A percentile compares a stretch with the other conserved stretches of the same genome.
phyloP scores from a whole-genome alignment of 2,329 filamentous ascomycete species.

The Neonectria neomacrospora region DNA sequence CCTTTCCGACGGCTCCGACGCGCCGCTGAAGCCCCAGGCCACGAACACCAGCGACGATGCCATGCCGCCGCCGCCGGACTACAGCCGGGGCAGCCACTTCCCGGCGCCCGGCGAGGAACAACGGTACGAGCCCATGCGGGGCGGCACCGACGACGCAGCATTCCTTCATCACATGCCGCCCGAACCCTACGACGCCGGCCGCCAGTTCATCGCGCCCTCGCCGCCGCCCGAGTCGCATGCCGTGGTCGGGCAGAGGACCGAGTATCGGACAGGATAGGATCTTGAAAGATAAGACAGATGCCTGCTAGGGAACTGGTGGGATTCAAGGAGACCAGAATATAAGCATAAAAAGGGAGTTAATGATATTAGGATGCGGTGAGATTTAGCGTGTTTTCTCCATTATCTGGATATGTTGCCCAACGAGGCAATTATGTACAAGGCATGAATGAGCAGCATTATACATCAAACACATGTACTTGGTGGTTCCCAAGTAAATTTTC shows the following conservation, averaged over 20 bases:
- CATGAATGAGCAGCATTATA: not conserved
- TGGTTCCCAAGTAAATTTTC: not conserved
- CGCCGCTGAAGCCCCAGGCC: slow-evolving; percentile 15
- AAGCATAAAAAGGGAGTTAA: not conserved
- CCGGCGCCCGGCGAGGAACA: not conserved
- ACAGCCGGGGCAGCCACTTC: not conserved
- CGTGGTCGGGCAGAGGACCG: not conserved
- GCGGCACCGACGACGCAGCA: not conserved
- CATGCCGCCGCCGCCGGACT: not conserved
- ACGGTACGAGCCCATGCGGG: slow-evolving; percentile 15
- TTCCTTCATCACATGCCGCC: not conserved
- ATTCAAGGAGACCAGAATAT: not conserved
- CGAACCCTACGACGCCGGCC: not conserved
- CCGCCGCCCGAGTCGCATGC: not conserved
- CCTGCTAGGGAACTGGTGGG: not conserved
- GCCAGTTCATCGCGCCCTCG: not conserved
- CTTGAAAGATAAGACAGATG: not conserved
- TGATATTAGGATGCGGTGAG: not conserved
- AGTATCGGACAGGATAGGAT: not conserved
- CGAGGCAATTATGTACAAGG: not conserved
- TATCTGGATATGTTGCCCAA: not conserved
- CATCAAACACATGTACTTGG: not conserved
- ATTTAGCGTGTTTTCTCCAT: not conserved
- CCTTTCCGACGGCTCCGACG: slow-evolving; percentile 5
- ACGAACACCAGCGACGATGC: slow-evolving; percentile 2